Base-by-base conservation (phyloP, 306 rosid genomes). In the Fragaria nilgerrensis region DNA sequence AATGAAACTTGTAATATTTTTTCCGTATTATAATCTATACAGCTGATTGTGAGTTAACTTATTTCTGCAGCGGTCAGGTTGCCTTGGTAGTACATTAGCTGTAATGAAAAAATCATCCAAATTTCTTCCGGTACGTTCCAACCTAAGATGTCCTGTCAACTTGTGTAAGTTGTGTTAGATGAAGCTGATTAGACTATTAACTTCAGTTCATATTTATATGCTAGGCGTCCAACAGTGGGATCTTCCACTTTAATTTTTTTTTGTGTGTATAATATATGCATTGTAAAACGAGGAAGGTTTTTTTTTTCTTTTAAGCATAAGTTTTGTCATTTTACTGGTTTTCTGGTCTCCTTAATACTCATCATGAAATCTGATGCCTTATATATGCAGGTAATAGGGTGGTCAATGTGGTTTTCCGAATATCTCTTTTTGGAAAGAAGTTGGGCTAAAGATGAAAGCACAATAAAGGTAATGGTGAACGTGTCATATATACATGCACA, bases 341-440 rank as follows among this genome's bases (percentile, higher is more conserved):
- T 78, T 47, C 9, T 44, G 64, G 7, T 37, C 39, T 71, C 77
- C 37, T 41, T 41, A 22, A 52, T 72, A 52, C 45, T 53, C 44
- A 66, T 79, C 29, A 66, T 41, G 9, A 68, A 58, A 23, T 69
- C 37, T 34, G 20, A 63, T 58, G 52, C 62, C 23, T 32, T 17
- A 27, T 82, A 68, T 41, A 27, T 82, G 79, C 89, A 94, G 98
- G 98, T 94, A 53, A 84, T 94, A 85, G 98, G 98, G 71, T 94
- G 98, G 98, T 94, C 98, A 70, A 94, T 94, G 98, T 92, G 96
- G 97, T 94, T 94, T 82, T 89, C 97, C 70, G 98, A 92, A 77
- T 94, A 94, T 80, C 94, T 94, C 77, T 94, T 92, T 75, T 75
- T 94, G 82, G 98, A 92, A 87, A 90, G 98, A 90, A 94, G 82